Evolutionary conservation across 1,139 yeast genomes (phyloP).

Genomic region (Nematodospora anomalae): DNA sequence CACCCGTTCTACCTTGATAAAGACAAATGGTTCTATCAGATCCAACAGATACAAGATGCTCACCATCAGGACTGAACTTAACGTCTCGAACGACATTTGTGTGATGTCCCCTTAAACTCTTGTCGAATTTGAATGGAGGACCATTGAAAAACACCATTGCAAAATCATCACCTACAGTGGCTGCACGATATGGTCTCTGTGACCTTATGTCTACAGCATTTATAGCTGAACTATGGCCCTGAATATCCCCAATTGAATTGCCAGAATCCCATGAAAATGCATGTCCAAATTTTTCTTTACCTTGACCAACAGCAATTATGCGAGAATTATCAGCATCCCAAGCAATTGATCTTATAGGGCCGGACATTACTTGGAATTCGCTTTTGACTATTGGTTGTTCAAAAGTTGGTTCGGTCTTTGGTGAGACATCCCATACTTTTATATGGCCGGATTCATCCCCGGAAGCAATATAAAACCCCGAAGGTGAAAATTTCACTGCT

Average conservation of each 20-base stretch:
- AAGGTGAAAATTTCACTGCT: conserved; percentile 83
- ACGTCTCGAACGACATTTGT: conserved; percentile 80
- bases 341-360: conserved; percentile 77
- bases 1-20: conserved; percentile 90
- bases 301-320: conserved; percentile 92
- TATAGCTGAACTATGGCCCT: conserved; percentile 86
- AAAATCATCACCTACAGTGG: conserved; percentile 87
- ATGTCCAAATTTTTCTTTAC: conserved; percentile 88
- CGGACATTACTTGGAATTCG: conserved; percentile 79
- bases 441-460: conserved; percentile 90
- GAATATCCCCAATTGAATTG: conserved; percentile 90
- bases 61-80: conserved; percentile 77
- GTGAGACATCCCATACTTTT: conserved; percentile 76
- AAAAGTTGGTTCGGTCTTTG: conserved; percentile 21
- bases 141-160: conserved; percentile 85
- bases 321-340: conserved; percentile 93
- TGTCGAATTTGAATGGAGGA: conserved; percentile 87
- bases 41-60: conserved; percentile 76
- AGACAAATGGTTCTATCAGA: conserved; percentile 76
- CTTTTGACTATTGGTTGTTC: conserved; percentile 67
- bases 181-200: conserved; percentile 91
- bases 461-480: conserved; percentile 87
- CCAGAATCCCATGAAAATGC: conserved; percentile 95
- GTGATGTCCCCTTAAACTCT: conserved; percentile 72
- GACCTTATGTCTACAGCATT: conserved; percentile 85